A percentile compares a stretch with the other conserved stretches of the same genome.
Conservation (phyloP, 768 basidiomycete species). For the Russula lepida region DNA sequence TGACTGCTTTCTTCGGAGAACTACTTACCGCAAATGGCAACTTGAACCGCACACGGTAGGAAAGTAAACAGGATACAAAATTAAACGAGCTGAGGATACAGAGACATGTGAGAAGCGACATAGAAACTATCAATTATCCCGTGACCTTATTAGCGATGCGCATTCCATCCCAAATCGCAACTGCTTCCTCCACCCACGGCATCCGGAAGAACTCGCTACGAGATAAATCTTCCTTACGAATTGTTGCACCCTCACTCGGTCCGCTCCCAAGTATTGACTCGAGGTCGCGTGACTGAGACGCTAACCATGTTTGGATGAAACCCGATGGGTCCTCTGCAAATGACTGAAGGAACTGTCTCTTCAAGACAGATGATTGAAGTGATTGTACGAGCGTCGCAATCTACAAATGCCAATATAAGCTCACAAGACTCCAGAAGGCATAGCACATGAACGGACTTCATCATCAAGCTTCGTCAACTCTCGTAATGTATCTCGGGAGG, state of each 20-base stretch:
- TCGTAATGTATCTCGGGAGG: conserved; percentile 62
- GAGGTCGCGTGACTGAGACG: conserved; percentile 85
- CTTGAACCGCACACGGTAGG: not conserved
- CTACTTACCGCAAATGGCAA: not conserved
- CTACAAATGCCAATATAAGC: conserved; percentile 31
- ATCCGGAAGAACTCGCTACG: conserved; percentile 86
- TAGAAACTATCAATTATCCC: conserved; percentile 2
- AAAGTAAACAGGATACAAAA: not conserved
- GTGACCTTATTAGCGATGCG: conserved; percentile 41
- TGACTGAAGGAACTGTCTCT: conserved; percentile 74
- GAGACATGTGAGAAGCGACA: not conserved
- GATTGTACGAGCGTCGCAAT: conserved; percentile 80
- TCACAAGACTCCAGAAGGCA: not conserved
- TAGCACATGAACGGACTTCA: conserved; percentile 45
- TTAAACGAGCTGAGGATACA: not conserved
- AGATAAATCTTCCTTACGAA: conserved; percentile 82
- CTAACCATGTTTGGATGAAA: conserved; percentile 86
- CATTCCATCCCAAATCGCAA: conserved; percentile 77
- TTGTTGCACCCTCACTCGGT: conserved; percentile 64
- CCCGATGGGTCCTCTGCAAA: conserved; percentile 72
- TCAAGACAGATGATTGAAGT: conserved; percentile 78
- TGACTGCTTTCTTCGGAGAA: not conserved
- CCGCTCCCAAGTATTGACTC: conserved; percentile 87
- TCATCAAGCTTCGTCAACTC: conserved; percentile 73
- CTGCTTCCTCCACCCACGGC: conserved; percentile 88